Conservation (phyloP, 257 asterid genomes). For the Verbena officinalis region DNA sequence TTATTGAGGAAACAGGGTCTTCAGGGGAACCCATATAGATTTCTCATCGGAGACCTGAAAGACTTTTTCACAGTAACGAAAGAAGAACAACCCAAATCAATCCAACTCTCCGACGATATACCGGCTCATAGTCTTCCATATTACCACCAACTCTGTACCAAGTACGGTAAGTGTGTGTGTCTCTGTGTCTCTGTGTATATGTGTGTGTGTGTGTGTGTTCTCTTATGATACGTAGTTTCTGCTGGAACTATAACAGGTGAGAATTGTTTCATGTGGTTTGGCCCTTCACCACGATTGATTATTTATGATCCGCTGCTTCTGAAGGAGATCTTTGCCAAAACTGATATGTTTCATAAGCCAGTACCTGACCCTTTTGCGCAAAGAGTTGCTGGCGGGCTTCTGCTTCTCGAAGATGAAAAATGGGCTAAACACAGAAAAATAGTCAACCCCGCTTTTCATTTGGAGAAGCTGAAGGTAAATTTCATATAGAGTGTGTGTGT, state of each 20-base stretch:
- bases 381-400: constrained; percentile 40
- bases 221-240: background rate
- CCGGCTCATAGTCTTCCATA: constrained; percentile 43
- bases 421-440: constrained; percentile 49
- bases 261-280: constrained; percentile 43
- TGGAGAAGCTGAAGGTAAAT: constrained; percentile 45
- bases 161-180: constrained; percentile 32
- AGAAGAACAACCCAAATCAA: constrained; percentile 33
- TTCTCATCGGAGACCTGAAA: constrained; percentile 43
- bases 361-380: constrained; percentile 35
- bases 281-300: constrained; percentile 39
- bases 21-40: constrained; percentile 43
- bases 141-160: constrained; percentile 24
- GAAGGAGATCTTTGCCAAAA: constrained; percentile 39
- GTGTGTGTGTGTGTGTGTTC: too few species aligned
- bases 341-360: constrained; percentile 37
- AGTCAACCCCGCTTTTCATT: constrained; percentile 46
- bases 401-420: constrained; percentile 42
- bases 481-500: background rate
- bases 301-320: constrained; percentile 40
- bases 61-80: constrained; percentile 27
- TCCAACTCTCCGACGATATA: constrained; percentile 38
- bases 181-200: too few species aligned
- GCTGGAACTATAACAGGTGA: constrained; percentile 25
- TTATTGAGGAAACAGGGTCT: constrained; percentile 47